Base-by-base conservation (phyloP, 805 yeast species). In the Starmerella floris region DNA sequence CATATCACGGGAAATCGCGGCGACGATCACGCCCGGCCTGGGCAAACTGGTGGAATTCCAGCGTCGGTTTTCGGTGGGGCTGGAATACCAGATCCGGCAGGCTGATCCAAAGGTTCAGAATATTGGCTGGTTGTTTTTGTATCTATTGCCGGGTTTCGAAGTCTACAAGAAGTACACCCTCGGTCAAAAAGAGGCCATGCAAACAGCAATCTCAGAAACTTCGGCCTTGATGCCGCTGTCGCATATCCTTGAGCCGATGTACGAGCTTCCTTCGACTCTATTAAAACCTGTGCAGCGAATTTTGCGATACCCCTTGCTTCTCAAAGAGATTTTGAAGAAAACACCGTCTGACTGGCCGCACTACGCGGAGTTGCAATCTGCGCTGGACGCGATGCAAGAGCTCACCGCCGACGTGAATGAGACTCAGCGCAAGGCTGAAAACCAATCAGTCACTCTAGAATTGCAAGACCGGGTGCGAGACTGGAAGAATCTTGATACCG, bases 231-330 rank as follows among this genome's bases (percentile, higher is more conserved):
- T 45, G 41, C 69, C 70, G 46, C 68, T 76, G 19, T 68, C 79
- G 3, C 57, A 65, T 19, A 62, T 85, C 31, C 75, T 87, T 46
- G 88, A 78, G 50, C 88, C 91, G 23, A 80, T 83, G 34, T 77
- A 85, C 57, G 98, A 88, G 60, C 68, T 91, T 41, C 97, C 83
- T 58, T 77, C 88, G 39, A 83, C 83, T 61, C 68, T 91, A 33
- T 74, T 91, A 53, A 91, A 88, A 60, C 99, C 99, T 0, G 83
- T 91, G 30, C 99, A 91, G 65, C 73, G 99, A 50, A 70, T 91
- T n/a, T 83, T 95, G 68, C 83, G 87, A 59, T 91, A 91, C 61
- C 98, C 97, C 2, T 64, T 91, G 40, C 67, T 91, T 38, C 63
- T 91, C 33, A 52, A 54, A 53, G 91, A 83, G 56, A 67, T 91